These are phyloP conservation scores for Trichosporon inkin DNA, from an alignment of 1,284 basidiomycete species.

Conservation along the genomic window DNA sequence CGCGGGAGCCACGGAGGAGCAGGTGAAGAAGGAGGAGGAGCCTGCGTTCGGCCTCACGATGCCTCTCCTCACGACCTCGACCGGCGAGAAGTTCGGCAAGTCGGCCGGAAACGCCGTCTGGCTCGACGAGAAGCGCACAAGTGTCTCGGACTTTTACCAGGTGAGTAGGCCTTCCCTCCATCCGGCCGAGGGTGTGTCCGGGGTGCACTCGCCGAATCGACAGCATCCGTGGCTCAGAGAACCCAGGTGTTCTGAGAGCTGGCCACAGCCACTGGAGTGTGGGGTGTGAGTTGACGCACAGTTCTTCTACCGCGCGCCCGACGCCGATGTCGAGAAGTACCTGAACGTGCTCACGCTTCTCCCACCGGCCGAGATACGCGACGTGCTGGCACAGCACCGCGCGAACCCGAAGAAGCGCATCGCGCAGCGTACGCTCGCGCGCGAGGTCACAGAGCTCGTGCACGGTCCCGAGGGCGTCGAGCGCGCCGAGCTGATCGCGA, in stretches of 20 bases:
- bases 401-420: slow-evolving; percentile 59
- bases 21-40: slow-evolving; percentile 35
- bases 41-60: slow-evolving; percentile 83
- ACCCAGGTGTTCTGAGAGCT: too few species aligned
- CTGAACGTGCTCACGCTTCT: slow-evolving; percentile 81
- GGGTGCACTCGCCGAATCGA: too few species aligned
- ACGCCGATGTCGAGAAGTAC: slow-evolving; percentile 76
- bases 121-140: slow-evolving; percentile 71
- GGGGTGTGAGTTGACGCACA: slow-evolving; percentile 49
- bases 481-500: slow-evolving; percentile 60
- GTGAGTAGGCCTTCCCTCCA: slow-evolving; percentile 61
- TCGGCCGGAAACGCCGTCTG: slow-evolving; percentile 94
- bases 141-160: slow-evolving; percentile 87
- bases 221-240: too few species aligned
- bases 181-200: too few species aligned
- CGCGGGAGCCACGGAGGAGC: slow-evolving; percentile 21
- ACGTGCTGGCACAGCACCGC: slow-evolving; percentile 60
- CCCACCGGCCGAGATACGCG: slow-evolving; percentile 58
- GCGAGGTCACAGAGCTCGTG: slow-evolving; percentile 81
- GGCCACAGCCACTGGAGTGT: too few species aligned
- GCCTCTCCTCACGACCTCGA: slow-evolving; percentile 82
- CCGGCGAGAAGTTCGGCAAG: slow-evolving; percentile 96
- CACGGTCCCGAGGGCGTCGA: slow-evolving; percentile 59
- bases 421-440: slow-evolving; percentile 76
- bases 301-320: slow-evolving; percentile 82